Conservation (phyloP, 73 alveolate species). For the Paramecium primaurelia region DNA sequence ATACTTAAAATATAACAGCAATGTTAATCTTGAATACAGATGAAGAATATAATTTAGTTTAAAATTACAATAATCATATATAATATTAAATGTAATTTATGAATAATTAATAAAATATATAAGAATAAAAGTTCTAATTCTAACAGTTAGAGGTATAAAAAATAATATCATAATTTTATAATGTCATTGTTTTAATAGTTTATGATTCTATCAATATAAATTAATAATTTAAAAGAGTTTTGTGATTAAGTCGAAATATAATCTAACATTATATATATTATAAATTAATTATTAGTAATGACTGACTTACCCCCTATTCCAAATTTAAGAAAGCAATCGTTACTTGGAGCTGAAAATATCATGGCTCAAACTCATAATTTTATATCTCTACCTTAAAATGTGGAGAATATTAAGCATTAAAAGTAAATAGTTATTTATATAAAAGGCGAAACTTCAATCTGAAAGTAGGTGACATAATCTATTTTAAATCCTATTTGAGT, state of each 20-base stretch:
- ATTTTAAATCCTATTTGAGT: conserved; percentile 2
- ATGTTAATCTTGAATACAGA: too few relatives aligned
- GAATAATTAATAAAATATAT: background rate
- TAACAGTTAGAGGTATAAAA: background rate
- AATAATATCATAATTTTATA: background rate
- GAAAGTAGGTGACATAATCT: conserved; percentile 20
- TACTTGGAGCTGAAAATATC: background rate
- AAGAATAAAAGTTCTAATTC: background rate
- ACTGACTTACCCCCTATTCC: background rate
- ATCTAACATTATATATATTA: background rate
- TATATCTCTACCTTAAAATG: background rate
- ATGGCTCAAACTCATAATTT: background rate
- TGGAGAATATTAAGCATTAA: background rate
- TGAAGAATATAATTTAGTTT: too few relatives aligned
- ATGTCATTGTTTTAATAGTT: background rate
- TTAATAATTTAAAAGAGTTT: background rate
- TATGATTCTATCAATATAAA: background rate
- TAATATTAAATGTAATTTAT: background rate
- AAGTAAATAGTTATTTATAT: background rate
- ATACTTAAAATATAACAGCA: background rate
- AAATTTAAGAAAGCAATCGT: background rate
- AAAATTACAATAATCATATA: too few relatives aligned
- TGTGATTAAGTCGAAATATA: background rate
- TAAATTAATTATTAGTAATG: background rate
- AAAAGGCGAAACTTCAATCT: conserved; percentile 24